Conservation (phyloP, 2,329 filamentous ascomycete species). For the Westerdykella ornata region DNA sequence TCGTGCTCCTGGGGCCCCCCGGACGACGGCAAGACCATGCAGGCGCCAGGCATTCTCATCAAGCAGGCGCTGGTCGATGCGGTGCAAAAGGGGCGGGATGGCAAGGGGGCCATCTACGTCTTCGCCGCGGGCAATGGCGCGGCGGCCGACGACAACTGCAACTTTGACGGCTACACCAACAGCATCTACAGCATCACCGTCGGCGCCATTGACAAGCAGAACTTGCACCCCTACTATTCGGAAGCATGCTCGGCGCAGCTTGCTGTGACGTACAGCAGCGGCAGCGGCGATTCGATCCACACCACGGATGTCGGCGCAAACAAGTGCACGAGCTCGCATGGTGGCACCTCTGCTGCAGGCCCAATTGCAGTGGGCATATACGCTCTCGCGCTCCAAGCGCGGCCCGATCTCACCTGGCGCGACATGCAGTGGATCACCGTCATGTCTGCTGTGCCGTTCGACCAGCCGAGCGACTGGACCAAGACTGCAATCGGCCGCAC, state of each 20-base stretch:
- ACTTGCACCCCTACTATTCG: constrained; percentile 89
- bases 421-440: constrained; percentile 90
- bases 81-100: constrained; percentile 76
- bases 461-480: constrained; percentile 74
- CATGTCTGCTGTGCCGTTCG: constrained; percentile 73
- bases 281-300: constrained; percentile 80
- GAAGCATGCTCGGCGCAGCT: constrained; percentile 93
- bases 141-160: constrained; percentile 84
- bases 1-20: constrained; percentile 98
- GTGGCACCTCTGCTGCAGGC: constrained; percentile 91
- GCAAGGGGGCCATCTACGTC: constrained; percentile 86
- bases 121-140: constrained; percentile 97
- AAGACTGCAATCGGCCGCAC: constrained; percentile 72
- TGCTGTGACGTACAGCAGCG: constrained; percentile 94
- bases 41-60: constrained; percentile 83
- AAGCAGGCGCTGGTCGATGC: constrained; percentile 85
- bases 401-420: constrained; percentile 85
- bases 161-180: constrained; percentile 99
- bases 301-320: constrained; percentile 89
- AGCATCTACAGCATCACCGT: constrained; percentile 99
- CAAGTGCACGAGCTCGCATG: constrained; percentile 72
- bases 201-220: constrained; percentile 80
- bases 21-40: constrained; percentile 90
- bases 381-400: constrained; percentile 75
- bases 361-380: constrained; percentile 89